Evolutionary conservation across 2,329 filamentous ascomycete genomes (phyloP), one percentile per base, ranked within the genome.

Genomic region (Fusarium agapanthi): DNA sequence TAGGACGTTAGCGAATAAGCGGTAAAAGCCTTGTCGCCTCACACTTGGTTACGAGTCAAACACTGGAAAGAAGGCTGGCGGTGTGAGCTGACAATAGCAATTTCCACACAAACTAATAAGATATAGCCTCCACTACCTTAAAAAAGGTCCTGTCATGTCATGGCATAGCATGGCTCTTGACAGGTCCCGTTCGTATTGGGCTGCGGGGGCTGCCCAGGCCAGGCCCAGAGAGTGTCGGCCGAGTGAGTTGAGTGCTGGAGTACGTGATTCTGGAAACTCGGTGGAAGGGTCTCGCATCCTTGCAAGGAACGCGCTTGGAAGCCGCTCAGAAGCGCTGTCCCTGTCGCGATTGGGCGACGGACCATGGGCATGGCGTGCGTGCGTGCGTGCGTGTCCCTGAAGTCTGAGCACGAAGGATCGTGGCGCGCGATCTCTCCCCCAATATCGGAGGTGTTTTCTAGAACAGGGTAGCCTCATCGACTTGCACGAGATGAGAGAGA

Each of bases 291-390:
- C 13, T 62, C 56, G 20, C 22, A 77, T 61, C 76, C 75, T 77
- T 76, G 75, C 61, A 71, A 61, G 48, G 73, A 73, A 77, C 38
- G 59, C 64, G 60, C 66, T 65, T 72, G 62, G 71, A 77, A 77
- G 74, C 65, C 64, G 69, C 61, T 62, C 54, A 67, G 67, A 72
- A 74, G 60, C 66, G 60, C 50, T 45, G 58, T 26, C n/a, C 61
- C 44, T 40, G 43, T 50, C 53, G 41, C 67, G 57, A 72, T 66
- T 72, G 71, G 67, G 54, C 63, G 51, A 40, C 45, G 26, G 37
- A 26, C n/a, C 55, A 67, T 61, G 43, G 41, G 1, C 24, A 44
- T 44, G 41, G 62, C 56, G 57, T 73, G 44, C 26, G 24, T 73
- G 44, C 24, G 24, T 38, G 22, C 38, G 48, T 44, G 53, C 22